Evolutionary conservation across 306 rosid species (phyloP).

Genomic region (Glycine tomentella): DNA sequence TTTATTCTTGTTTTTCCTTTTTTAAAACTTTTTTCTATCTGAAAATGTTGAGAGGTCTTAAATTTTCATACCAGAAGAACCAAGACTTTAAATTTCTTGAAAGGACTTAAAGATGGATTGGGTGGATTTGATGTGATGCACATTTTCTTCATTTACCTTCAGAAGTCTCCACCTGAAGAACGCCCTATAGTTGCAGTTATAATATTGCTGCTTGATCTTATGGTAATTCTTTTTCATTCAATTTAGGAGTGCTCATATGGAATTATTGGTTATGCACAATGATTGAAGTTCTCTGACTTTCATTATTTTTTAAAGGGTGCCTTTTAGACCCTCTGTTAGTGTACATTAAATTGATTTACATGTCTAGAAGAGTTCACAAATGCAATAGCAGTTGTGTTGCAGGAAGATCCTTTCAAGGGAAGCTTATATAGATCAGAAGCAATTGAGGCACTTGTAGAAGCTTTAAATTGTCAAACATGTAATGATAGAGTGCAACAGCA

Average conservation of each 20-base stretch:
- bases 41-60: conserved; percentile 39
- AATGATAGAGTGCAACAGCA: conserved; percentile 60
- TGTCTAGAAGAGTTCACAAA: conserved; percentile 57
- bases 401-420: conserved; percentile 71
- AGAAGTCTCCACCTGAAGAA: conserved; percentile 64
- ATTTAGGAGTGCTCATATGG: conserved; percentile 1
- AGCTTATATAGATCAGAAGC: conserved; percentile 89
- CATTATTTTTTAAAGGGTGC: background rate
- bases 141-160: conserved; percentile 67
- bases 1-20: background rate
- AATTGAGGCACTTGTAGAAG: conserved; percentile 61
- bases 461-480: conserved; percentile 60
- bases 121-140: conserved; percentile 71
- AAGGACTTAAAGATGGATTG: conserved; percentile 75
- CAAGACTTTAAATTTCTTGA: conserved; percentile 58
- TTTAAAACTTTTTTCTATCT: background rate
- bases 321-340: background rate
- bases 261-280: conserved; percentile 26
- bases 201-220: conserved; percentile 77
- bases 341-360: background rate
- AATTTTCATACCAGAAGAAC: conserved; percentile 61
- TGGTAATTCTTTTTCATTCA: conserved; percentile 69
- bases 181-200: conserved; percentile 69
- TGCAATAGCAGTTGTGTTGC: conserved; percentile 80
- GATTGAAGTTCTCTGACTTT: background rate